phyloP scores from a whole-genome alignment of 257 asterid species.

The Solanum paucissectum region DNA sequence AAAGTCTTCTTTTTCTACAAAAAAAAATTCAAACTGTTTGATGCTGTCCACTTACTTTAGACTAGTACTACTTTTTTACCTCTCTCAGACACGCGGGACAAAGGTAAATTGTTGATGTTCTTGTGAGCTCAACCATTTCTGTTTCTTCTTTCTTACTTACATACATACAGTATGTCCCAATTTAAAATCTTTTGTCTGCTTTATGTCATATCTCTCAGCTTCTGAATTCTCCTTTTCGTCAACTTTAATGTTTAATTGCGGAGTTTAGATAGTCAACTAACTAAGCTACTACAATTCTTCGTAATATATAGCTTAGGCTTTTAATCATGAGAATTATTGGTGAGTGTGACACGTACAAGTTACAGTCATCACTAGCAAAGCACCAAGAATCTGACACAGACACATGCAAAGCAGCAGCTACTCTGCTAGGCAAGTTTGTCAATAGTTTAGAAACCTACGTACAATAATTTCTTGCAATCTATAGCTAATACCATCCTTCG shows the following conservation, averaged over 20 bases:
- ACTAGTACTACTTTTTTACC: neutral
- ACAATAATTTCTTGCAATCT: no score
- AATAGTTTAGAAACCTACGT: neutral
- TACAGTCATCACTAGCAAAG: neutral
- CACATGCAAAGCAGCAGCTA: neutral
- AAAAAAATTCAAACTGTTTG: slow-evolving; percentile 1
- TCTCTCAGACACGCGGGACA: neutral
- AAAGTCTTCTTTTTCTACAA: slow-evolving; percentile 3
- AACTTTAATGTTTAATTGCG: slow-evolving; percentile 26
- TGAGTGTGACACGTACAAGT: slow-evolving; percentile 21
- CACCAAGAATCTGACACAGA: neutral
- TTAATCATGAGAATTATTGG: slow-evolving; percentile 10
- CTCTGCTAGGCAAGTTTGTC: neutral
- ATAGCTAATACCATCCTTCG: no score
- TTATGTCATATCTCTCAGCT: neutral
- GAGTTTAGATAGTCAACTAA: no score
- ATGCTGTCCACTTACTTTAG: neutral
- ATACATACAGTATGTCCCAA: neutral
- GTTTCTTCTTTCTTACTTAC: neutral
- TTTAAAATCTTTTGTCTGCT: neutral
- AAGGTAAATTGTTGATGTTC: neutral
- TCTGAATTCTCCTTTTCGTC: slow-evolving; percentile 1
- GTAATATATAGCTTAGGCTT: neutral
- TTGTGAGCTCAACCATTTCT: neutral
- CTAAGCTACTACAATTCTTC: no score